Evolutionary conservation across 208 protist species (phyloP).

Genomic region (Leishmania arabica): DNA sequence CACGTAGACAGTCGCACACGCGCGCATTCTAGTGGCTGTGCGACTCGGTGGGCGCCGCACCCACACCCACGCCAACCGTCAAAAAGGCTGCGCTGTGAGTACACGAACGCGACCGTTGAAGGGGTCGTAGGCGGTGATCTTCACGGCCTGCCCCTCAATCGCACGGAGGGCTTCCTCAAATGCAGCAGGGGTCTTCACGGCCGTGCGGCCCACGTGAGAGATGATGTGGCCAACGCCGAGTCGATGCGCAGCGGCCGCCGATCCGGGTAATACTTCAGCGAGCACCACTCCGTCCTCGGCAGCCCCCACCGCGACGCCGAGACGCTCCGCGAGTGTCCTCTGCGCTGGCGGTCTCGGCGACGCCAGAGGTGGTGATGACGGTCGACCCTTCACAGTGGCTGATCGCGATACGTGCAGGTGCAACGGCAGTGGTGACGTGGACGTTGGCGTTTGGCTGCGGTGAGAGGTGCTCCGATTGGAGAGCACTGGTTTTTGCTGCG

Average conservation of each 20-base stretch:
- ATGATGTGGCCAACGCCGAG: slow-evolving; percentile 48
- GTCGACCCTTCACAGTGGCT: neutral
- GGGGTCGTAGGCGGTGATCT: slow-evolving; percentile 62
- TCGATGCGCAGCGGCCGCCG: slow-evolving; percentile 21
- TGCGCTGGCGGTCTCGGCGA: neutral
- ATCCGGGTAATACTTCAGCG: slow-evolving; percentile 28
- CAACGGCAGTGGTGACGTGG: neutral
- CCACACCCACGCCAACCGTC: neutral
- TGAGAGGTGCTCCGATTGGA: neutral
- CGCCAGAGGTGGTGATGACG: neutral
- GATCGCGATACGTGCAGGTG: neutral
- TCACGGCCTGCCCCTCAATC: slow-evolving; percentile 21
- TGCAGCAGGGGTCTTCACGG: slow-evolving; percentile 26
- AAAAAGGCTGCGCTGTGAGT: slow-evolving; percentile 27
- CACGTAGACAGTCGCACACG: neutral
- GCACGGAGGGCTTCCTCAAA: slow-evolving; percentile 37
- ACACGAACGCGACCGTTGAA: slow-evolving; percentile 40
- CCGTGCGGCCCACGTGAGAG: slow-evolving; percentile 46
- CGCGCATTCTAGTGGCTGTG: neutral
- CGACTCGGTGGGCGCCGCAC: neutral
- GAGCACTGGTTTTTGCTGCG: neutral
- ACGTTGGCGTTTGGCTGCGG: neutral
- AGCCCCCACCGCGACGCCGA: slow-evolving; percentile 26
- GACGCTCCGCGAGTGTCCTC: slow-evolving; percentile 22
- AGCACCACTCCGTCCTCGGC: slow-evolving; percentile 52